A percentile compares a stretch with the other conserved stretches of the same genome.
Conservation (phyloP, 1,139 yeast genomes). For the Pneumocystis oryctolagi region DNA sequence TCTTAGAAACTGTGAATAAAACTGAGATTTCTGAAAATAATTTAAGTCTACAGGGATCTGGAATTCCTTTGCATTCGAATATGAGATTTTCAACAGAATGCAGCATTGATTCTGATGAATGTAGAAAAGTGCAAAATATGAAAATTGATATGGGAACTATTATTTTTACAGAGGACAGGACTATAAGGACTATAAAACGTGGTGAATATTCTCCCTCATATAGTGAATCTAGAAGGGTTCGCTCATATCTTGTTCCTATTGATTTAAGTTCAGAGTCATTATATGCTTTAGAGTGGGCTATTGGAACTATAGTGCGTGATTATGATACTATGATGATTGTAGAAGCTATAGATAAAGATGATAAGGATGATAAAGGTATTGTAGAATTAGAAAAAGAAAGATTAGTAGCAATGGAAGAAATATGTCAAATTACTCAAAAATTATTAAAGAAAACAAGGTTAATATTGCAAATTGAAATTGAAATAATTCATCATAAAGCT, state of each 20-base stretch:
- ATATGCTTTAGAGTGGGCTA: slow-evolving; percentile 78
- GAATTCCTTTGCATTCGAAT: slow-evolving; percentile 4
- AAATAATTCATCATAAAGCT: slow-evolving; percentile 69
- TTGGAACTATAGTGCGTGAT: slow-evolving; percentile 74
- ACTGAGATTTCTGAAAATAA: neutral
- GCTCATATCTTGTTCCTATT: slow-evolving; percentile 56
- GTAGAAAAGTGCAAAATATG: slow-evolving; percentile 45
- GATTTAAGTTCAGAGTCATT: slow-evolving; percentile 75
- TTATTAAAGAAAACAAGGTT: slow-evolving; percentile 55
- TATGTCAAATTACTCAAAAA: slow-evolving; percentile 45
- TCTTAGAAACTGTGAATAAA: neutral
- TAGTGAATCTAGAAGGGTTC: slow-evolving; percentile 40
- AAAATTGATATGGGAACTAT: slow-evolving; percentile 41
- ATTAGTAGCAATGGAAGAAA: slow-evolving; percentile 43
- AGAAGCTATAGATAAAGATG: slow-evolving; percentile 54
- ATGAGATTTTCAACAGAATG: slow-evolving; percentile 59
- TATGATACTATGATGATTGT: slow-evolving; percentile 71
- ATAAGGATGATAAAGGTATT: slow-evolving; percentile 16
- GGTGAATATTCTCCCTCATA: slow-evolving; percentile 40
- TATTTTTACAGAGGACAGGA: slow-evolving; percentile 33
- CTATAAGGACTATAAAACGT: slow-evolving; percentile 49
- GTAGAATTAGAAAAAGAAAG: slow-evolving; percentile 29
- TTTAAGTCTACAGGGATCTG: neutral
- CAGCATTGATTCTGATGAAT: slow-evolving; percentile 50
- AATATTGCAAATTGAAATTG: slow-evolving; percentile 61